Evolutionary conservation across 108 stramenopile genomes (phyloP).

Genomic region (Schizochytrium sp.): DNA sequence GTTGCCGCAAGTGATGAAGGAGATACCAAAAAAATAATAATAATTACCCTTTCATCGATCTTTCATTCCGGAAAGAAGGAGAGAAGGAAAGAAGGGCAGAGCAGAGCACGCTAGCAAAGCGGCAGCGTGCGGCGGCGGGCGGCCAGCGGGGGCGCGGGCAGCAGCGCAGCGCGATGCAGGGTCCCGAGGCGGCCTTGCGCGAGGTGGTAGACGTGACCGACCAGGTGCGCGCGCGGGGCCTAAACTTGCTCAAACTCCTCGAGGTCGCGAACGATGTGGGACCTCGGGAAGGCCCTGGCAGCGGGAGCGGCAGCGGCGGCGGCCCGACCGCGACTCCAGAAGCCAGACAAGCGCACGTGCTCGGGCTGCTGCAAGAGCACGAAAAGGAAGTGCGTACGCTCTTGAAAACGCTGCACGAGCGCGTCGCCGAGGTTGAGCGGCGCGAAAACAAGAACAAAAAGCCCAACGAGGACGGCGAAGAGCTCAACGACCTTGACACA

Average conservation of each 20-base stretch:
- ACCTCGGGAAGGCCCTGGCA: neutral
- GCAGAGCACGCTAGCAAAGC: too few species aligned
- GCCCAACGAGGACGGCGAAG: too few species aligned
- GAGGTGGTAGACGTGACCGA: neutral
- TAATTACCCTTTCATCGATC: too few species aligned
- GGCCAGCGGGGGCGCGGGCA: too few species aligned
- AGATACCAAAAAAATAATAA: too few species aligned
- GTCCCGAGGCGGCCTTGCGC: neutral
- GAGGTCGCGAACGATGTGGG: neutral
- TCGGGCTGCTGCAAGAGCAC: neutral
- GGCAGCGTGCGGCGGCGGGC: too few species aligned
- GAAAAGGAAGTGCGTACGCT: neutral
- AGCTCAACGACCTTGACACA: too few species aligned
- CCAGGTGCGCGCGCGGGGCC: neutral
- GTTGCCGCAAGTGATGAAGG: too few species aligned
- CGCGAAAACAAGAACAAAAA: neutral
- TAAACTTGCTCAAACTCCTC: neutral
- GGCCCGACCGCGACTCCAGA: neutral
- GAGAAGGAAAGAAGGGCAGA: too few species aligned
- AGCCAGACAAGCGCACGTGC: neutral
- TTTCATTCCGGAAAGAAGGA: too few species aligned
- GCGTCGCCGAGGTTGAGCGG: neutral
- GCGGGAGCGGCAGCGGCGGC: neutral
- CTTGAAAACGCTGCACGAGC: neutral
- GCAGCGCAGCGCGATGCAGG: neutral